Conservation (phyloP, 2,329 filamentous ascomycete genomes). For the Herpotrichia juniperi region DNA sequence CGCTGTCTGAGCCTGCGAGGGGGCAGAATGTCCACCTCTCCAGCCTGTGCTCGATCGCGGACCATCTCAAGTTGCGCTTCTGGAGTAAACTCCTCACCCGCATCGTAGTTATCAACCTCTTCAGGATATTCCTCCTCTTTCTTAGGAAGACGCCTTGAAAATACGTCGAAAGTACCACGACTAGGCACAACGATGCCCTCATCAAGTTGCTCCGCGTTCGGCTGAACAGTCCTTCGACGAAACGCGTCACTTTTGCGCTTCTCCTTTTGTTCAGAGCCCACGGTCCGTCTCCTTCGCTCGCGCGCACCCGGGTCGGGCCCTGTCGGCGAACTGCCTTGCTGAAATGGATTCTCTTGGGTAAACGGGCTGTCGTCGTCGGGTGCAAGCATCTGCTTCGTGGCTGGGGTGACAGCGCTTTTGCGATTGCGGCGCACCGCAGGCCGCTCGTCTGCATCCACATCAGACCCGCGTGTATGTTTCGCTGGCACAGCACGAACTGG, state of each 20-base stretch:
- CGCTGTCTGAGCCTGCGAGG: conserved; percentile 36
- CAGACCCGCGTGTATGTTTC: conserved; percentile 50
- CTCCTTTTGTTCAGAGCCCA: conserved; percentile 49
- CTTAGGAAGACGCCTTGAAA: conserved; percentile 53
- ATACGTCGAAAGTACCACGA: conserved; percentile 65
- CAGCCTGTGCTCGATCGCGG: conserved; percentile 67
- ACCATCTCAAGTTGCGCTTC: conserved; percentile 81
- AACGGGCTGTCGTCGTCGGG: conserved; percentile 73
- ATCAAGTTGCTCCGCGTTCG: conserved; percentile 53
- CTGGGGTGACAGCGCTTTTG: conserved; percentile 44
- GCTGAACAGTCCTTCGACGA: conserved; percentile 51
- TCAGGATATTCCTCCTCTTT: conserved; percentile 40
- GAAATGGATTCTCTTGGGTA: conserved; percentile 90
- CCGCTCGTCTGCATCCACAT: conserved; percentile 41
- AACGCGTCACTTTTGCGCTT: conserved; percentile 50
- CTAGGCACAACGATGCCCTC: conserved; percentile 61
- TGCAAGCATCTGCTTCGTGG: conserved; percentile 52
- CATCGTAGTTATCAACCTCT: conserved; percentile 60
- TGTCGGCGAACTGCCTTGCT: conserved; percentile 77
- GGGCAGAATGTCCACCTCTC: conserved; percentile 58
- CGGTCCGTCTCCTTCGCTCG: conserved; percentile 60
- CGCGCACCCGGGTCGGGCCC: conserved; percentile 40
- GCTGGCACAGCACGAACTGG: conserved; percentile 47
- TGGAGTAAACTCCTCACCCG: conserved; percentile 91
- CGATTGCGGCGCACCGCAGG: conserved; percentile 45